Evolutionary conservation across 768 basidiomycete genomes (phyloP), one percentile per base, ranked within the genome.

Genomic region (Candolleomyces efflorescens): DNA sequence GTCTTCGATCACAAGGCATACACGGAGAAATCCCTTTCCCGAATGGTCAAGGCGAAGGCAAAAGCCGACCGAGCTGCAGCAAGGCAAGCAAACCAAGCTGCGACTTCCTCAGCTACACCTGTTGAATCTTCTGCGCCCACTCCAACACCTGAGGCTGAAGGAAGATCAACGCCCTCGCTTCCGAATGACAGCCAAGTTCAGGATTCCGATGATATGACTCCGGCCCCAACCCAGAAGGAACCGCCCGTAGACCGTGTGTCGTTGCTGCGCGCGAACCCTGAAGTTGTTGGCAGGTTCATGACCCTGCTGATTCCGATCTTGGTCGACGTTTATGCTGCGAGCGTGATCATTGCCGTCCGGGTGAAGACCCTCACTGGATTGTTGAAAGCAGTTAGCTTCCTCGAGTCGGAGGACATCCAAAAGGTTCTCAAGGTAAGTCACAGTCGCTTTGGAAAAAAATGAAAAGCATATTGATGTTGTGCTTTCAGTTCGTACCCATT

Each of bases 241-340:
- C 56, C 63, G 22, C 60, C 68, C 11, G 72, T 77, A 18, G 87
- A 89, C 65, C 78, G 95, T 50, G 83, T 88, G 15, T 87, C 93
- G 45, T 69, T 97, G 47, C 72, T 95, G 45, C 84, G 88, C 55
- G 84, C 83, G 3, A 86, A 89, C 59, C 82, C 88, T 22, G 78
- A 75, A n/a, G 84, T 92, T 24, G 88, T 95, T 50, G 85, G 82
- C 18, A 82, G 86, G 15, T 98, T 94, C 71, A 91, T 95, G 82
- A 83, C 85, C 48, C 77, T 96, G 36, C 85, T 94, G 65, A 87
- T 98, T 0, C 97, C 97, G 0, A 93, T 97, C 55, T 81, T 99
- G 55, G 87, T 98, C 58, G 97, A 98, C 65, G 95, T 99, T n/a
- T 98, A 98, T 71, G 90, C 95, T n/a, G 96, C 97, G 27, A 97